Evolutionary conservation across 2,329 filamentous ascomycete species (phyloP).

Genomic region (Calonectria pseudoreteaudii): DNA sequence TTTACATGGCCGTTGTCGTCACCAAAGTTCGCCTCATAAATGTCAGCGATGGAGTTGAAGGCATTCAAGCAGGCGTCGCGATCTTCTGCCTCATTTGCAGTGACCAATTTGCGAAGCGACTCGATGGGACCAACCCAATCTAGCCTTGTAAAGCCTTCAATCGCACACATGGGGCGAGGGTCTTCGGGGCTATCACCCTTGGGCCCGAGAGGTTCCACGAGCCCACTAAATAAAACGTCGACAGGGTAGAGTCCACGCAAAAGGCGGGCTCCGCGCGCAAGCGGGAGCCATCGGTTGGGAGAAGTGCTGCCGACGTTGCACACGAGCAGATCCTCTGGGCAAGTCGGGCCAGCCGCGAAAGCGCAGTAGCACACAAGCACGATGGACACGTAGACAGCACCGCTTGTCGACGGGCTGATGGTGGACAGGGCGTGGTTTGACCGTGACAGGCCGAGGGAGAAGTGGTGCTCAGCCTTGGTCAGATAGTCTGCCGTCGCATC

Average conservation of each 20-base stretch:
- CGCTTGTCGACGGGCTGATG: background rate
- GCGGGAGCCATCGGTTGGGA: background rate
- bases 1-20: background rate
- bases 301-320: background rate
- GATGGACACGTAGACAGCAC: slow-evolving; percentile 8
- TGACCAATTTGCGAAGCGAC: slow-evolving; percentile 32
- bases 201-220: background rate
- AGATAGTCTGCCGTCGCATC: background rate
- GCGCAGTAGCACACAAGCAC: slow-evolving; percentile 9
- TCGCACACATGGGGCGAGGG: background rate
- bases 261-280: background rate
- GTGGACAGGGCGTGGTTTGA: background rate
- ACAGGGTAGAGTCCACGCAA: background rate
- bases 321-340: background rate
- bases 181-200: background rate
- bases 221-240: background rate
- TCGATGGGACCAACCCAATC: slow-evolving; percentile 38
- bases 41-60: background rate
- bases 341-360: slow-evolving; percentile 3
- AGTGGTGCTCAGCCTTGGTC: background rate
- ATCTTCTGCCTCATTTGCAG: slow-evolving; percentile 32
- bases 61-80: slow-evolving; percentile 27
- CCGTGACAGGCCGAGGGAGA: background rate
- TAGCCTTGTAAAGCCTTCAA: slow-evolving; percentile 3
- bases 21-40: slow-evolving; percentile 11